Conservation (phyloP, 202 grass and related monocot species). For the Dendrocalamus latiflorus region DNA sequence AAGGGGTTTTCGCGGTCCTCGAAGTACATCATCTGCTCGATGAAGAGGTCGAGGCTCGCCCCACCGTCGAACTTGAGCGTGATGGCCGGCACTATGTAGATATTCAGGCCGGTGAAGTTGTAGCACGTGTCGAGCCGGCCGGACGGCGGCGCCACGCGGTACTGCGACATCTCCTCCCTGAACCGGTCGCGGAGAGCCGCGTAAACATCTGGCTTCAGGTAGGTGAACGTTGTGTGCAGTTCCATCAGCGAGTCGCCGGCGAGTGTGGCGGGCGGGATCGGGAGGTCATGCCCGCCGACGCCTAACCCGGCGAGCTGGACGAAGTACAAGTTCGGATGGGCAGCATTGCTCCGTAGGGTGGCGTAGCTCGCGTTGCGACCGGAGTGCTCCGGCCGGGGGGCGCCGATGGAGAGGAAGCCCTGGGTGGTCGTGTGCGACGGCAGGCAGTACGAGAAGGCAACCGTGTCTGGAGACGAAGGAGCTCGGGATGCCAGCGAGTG, state of each 20-base stretch:
- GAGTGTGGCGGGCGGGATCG: not conserved
- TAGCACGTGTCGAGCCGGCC: constrained; percentile 18
- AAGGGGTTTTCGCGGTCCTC: not conserved
- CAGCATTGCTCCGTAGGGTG: not conserved
- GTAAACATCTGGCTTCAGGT: not conserved
- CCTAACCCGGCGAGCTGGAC: not conserved
- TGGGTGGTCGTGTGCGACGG: not conserved
- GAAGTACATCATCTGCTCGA: not conserved
- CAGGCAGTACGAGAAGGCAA: constrained; percentile 4
- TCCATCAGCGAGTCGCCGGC: not conserved
- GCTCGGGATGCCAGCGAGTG: not conserved
- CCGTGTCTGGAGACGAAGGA: not conserved
- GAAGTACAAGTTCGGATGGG: not conserved
- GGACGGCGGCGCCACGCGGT: not conserved
- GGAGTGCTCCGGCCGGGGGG: not conserved
- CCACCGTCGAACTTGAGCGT: not conserved
- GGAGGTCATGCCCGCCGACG: not conserved
- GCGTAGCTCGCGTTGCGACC: not conserved
- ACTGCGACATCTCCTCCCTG: not conserved
- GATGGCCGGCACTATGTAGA: not conserved
- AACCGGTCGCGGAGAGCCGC: not conserved
- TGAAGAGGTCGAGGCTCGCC: not conserved
- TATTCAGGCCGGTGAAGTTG: not conserved
- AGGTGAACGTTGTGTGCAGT: not conserved
- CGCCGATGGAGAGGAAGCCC: not conserved